phyloP scores from a whole-genome alignment of 257 asterid genomes.

The Rubia yunnanensis region DNA sequence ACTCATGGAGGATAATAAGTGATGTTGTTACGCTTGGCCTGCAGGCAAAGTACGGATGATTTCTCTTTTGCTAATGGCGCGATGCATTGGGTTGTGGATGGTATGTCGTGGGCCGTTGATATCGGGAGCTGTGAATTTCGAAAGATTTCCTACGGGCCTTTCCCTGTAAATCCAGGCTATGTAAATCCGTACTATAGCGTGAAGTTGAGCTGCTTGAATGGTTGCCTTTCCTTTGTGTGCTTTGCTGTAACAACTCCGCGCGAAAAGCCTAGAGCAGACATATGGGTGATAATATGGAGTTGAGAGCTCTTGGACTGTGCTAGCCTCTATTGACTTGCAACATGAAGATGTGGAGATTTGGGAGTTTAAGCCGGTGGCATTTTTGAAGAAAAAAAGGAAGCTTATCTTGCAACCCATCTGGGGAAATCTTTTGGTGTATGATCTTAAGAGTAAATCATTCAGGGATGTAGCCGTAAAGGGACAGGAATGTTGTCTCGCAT shows the following conservation, averaged over 20 bases:
- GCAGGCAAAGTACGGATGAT: not conserved
- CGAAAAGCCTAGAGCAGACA: not conserved
- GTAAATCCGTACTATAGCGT: not conserved
- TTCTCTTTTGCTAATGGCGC: not conserved
- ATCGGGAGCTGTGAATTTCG: not conserved
- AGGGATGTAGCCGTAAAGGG: not conserved
- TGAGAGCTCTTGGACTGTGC: conserved; percentile 1
- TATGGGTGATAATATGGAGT: conserved; percentile 2
- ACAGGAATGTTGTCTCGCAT: not conserved
- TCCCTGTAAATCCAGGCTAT: not conserved
- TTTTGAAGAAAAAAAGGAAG: not conserved
- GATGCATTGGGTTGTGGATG: not conserved
- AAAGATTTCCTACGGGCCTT: not conserved
- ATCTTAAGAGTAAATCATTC: not conserved
- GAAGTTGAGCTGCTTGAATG: not conserved
- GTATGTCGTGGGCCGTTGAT: not conserved
- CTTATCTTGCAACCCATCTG: not conserved
- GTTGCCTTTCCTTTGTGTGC: not conserved
- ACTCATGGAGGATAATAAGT: not conserved
- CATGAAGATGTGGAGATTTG: not conserved
- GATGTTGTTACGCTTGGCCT: not conserved
- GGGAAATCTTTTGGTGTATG: not conserved
- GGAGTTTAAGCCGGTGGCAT: not conserved
- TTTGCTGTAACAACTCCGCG: not conserved
- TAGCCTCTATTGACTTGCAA: not conserved